phyloP scores from a whole-genome alignment of 495 filamentous ascomycete genomes.

The Lepidopterella palustris region DNA sequence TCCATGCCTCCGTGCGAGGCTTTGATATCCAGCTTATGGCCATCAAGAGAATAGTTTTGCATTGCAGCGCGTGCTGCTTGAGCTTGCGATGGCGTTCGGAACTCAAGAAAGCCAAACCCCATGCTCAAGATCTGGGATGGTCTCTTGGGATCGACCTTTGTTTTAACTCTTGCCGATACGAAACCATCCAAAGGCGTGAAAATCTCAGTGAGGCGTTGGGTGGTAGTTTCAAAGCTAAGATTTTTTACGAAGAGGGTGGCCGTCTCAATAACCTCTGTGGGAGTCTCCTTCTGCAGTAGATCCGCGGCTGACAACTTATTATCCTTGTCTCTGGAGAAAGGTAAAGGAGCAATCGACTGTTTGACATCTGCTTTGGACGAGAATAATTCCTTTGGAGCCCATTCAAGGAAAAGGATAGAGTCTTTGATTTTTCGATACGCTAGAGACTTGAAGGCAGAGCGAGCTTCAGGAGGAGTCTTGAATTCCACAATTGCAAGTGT shows the following conservation, averaged over 20 bases:
- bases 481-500: conserved; percentile 93
- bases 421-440: conserved; percentile 88
- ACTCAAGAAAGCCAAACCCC: conserved; percentile 95
- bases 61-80: conserved; percentile 72
- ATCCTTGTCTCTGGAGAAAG: background rate
- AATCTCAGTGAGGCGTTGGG: conserved; percentile 58
- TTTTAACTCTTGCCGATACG: conserved; percentile 74
- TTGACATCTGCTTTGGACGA: conserved; percentile 21
- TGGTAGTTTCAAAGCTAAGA: conserved; percentile 85
- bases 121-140: conserved; percentile 60
- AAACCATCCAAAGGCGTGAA: conserved; percentile 83
- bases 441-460: conserved; percentile 70
- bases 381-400: conserved; percentile 82
- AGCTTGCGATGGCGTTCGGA: conserved; percentile 67
- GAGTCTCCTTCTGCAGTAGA: conserved; percentile 45
- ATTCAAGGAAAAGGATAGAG: conserved; percentile 87
- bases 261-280: conserved; percentile 51
- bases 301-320: conserved; percentile 49
- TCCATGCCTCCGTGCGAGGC: conserved; percentile 78
- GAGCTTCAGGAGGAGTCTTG: conserved; percentile 64
- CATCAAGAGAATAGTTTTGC: conserved; percentile 79
- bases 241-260: conserved; percentile 88
- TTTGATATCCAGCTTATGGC: conserved; percentile 76
- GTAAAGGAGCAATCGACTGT: conserved; percentile 21
- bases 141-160: conserved; percentile 70